phyloP scores from a whole-genome alignment of 2,329 filamentous ascomycete species.

The Ascochyta clinopodiicola region DNA sequence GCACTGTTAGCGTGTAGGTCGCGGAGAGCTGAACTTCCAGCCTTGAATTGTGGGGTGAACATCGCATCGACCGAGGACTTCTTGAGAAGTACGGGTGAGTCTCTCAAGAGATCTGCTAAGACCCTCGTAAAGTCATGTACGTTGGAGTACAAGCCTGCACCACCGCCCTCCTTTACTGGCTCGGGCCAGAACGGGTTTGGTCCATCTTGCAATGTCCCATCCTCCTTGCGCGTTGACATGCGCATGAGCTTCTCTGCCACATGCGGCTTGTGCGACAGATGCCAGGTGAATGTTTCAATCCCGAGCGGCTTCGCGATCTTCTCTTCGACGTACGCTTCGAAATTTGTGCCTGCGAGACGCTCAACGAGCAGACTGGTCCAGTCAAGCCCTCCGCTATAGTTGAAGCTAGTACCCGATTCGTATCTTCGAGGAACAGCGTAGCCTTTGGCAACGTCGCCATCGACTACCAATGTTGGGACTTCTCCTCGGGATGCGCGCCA shows the following conservation, averaged over 20 bases:
- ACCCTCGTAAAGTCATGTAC: conserved; percentile 33
- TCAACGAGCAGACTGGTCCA: conserved; percentile 58
- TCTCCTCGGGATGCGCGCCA: not conserved
- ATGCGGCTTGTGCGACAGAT: conserved; percentile 22
- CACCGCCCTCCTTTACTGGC: conserved; percentile 24
- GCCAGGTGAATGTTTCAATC: conserved; percentile 43
- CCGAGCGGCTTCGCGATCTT: conserved; percentile 15
- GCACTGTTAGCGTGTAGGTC: conserved; percentile 15
- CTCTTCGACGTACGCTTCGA: conserved; percentile 34
- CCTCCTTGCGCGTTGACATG: conserved; percentile 23
- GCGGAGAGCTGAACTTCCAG: not conserved
- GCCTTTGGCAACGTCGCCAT: conserved; percentile 31
- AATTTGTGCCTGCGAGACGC: conserved; percentile 44
- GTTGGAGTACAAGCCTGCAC: conserved; percentile 29
- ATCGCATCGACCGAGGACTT: not conserved
- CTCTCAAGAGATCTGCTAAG: conserved; percentile 21
- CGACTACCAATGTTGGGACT: not conserved
- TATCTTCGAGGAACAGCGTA: conserved; percentile 41
- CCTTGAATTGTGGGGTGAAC: not conserved
- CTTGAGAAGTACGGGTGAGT: not conserved
- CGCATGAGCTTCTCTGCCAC: conserved; percentile 26
- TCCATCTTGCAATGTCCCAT: conserved; percentile 25
- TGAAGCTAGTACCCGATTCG: conserved; percentile 55
- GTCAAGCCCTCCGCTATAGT: conserved; percentile 57
- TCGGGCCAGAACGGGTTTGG: conserved; percentile 19